Conservation (phyloP, 768 basidiomycete species). For the Kwoniella mangroviensis region DNA sequence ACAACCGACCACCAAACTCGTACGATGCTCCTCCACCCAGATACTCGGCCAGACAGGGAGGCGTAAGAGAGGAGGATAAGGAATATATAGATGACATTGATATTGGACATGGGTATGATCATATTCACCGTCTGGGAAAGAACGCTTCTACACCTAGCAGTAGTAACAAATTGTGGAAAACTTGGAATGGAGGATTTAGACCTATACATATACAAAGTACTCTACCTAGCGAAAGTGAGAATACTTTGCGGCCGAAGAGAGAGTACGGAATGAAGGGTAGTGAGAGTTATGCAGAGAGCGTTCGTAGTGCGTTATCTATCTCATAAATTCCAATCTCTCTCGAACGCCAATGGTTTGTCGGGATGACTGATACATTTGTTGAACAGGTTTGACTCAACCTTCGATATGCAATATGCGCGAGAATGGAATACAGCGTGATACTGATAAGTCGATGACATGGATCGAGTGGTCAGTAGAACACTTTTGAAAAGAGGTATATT, state of each 20-base stretch:
- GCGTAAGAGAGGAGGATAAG: too few species aligned
- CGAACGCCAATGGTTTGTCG: too few species aligned
- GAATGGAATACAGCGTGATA: background rate
- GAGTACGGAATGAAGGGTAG: background rate
- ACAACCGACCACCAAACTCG: too few species aligned
- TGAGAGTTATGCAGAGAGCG: background rate
- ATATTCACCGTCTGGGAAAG: constrained; percentile 6
- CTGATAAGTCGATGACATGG: background rate
- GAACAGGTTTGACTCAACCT: background rate
- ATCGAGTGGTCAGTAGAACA: background rate
- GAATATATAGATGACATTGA: background rate
- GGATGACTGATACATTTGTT: too few species aligned
- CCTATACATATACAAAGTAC: background rate
- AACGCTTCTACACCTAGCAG: background rate
- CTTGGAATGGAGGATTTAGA: constrained; percentile 4
- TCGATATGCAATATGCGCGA: background rate
- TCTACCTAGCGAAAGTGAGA: background rate
- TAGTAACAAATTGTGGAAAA: constrained; percentile 5
- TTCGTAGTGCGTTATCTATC: background rate
- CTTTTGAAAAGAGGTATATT: too few species aligned
- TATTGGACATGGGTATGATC: constrained; percentile 7
- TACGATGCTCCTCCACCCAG: too few species aligned
- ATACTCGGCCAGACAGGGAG: too few species aligned
- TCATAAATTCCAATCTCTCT: too few species aligned
- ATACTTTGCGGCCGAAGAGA: background rate